phyloP scores from a whole-genome alignment of 129 eudicot genomes.

The Tanacetum coccineum region DNA sequence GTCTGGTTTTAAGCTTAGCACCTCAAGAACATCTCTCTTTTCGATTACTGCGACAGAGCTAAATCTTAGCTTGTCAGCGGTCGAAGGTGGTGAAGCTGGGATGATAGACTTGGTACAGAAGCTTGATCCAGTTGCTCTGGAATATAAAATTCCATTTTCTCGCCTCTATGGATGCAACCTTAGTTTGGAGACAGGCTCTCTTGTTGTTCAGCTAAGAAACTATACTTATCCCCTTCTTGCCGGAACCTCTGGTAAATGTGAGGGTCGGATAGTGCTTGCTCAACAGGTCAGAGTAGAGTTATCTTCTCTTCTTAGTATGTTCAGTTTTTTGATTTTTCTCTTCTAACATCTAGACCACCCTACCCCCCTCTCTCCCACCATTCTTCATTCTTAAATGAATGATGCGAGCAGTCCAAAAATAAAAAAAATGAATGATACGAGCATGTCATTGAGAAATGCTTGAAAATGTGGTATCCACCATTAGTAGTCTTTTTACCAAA shows the following conservation, averaged over 20 bases:
- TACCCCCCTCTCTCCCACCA: neutral
- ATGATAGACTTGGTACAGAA: conserved; percentile 83
- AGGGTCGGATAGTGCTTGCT: conserved; percentile 87
- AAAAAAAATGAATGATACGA: neutral
- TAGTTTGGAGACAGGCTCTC: conserved; percentile 63
- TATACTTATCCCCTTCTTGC: conserved; percentile 79
- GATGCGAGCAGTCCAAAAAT: too few species aligned
- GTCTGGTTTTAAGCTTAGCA: conserved; percentile 85
- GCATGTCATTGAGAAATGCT: too few species aligned
- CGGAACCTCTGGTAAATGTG: conserved; percentile 84
- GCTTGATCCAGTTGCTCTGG: conserved; percentile 86
- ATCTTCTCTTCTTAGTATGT: conserved; percentile 9
- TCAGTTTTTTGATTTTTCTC: neutral
- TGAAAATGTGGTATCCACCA: too few species aligned
- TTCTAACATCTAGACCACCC: neutral
- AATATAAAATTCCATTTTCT: conserved; percentile 79
- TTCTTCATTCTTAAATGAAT: neutral
- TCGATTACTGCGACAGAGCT: conserved; percentile 77
- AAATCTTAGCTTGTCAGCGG: conserved; percentile 63
- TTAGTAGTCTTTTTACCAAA: too few species aligned
- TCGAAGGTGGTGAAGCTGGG: conserved; percentile 96
- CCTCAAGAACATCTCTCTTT: conserved; percentile 67
- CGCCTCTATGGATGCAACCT: conserved; percentile 80
- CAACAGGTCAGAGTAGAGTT: conserved; percentile 68
- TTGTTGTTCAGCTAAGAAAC: conserved; percentile 76